Evolutionary conservation across 148 eudicot species (phyloP).

Genomic region (Rhododendron henanense): DNA sequence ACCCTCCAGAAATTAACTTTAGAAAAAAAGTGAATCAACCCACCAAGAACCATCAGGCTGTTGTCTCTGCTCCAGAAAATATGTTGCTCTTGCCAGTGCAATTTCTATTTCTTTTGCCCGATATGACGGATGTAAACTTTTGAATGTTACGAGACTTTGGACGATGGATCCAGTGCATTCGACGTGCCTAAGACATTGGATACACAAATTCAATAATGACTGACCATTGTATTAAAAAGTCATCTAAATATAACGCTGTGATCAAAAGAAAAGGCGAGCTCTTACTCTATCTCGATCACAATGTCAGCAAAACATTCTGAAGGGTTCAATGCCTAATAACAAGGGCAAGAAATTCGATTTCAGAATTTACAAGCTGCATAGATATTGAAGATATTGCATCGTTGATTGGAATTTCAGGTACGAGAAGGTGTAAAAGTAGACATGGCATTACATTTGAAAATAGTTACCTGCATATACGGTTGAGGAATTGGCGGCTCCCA

Average conservation of each 20-base stretch:
- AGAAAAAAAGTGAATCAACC: neutral
- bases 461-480: constrained; percentile 30
- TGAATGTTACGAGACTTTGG: constrained; percentile 31
- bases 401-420: neutral
- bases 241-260: too few species aligned
- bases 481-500: constrained; percentile 48
- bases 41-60: constrained; percentile 49
- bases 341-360: neutral
- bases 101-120: constrained; percentile 34
- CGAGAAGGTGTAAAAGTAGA: neutral
- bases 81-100: constrained; percentile 29
- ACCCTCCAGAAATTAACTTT: neutral
- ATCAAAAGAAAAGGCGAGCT: neutral
- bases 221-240: too few species aligned
- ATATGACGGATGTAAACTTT: constrained; percentile 28
- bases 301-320: constrained; percentile 45
- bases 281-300: constrained; percentile 40
- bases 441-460: neutral
- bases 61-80: constrained; percentile 33
- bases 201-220: too few species aligned
- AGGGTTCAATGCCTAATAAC: constrained; percentile 34
- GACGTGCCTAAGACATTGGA: constrained; percentile 27
- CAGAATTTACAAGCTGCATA: too few species aligned
- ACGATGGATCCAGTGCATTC: constrained; percentile 36
- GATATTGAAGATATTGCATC: too few species aligned